Evolutionary conservation across 306 rosid genomes (phyloP).

Genomic region (Fragaria nilgerrensis): DNA sequence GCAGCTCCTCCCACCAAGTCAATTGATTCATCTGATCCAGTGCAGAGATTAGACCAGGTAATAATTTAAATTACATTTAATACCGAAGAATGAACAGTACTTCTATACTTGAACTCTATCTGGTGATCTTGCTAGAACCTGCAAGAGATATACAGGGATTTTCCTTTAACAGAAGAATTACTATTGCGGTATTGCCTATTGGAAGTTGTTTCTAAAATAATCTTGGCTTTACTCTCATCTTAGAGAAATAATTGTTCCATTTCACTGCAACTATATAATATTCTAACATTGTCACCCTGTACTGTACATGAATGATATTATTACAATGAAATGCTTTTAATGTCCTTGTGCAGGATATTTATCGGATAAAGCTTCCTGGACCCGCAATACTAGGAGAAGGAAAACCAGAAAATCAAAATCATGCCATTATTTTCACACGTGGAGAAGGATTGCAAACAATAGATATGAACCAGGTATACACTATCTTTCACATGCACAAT

Average conservation of each 20-base stretch:
- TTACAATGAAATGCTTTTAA: conserved; percentile 23
- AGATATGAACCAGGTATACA: conserved; percentile 90
- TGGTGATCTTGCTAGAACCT: conserved; percentile 4
- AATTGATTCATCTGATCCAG: conserved; percentile 74
- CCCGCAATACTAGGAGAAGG: conserved; percentile 95
- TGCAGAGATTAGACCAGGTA: conserved; percentile 84
- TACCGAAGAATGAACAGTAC: background rate
- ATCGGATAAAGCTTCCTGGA: conserved; percentile 93
- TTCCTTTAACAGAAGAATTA: background rate
- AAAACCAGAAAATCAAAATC: conserved; percentile 98
- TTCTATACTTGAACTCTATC: conserved; percentile 2
- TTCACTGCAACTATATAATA: background rate
- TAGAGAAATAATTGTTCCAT: background rate
- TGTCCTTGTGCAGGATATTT: conserved; percentile 58
- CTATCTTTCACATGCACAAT: background rate
- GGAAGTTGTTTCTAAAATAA: background rate
- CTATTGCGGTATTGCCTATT: background rate
- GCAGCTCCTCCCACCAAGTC: conserved; percentile 74
- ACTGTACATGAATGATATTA: background rate
- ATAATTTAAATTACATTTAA: conserved; percentile 1
- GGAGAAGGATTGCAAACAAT: conserved; percentile 98
- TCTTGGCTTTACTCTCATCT: background rate
- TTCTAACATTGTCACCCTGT: background rate
- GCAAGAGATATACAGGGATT: background rate
- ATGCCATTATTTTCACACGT: conserved; percentile 96